phyloP scores from a whole-genome alignment of 1,284 basidiomycete species.

The Hypsizygus ulmarius region DNA sequence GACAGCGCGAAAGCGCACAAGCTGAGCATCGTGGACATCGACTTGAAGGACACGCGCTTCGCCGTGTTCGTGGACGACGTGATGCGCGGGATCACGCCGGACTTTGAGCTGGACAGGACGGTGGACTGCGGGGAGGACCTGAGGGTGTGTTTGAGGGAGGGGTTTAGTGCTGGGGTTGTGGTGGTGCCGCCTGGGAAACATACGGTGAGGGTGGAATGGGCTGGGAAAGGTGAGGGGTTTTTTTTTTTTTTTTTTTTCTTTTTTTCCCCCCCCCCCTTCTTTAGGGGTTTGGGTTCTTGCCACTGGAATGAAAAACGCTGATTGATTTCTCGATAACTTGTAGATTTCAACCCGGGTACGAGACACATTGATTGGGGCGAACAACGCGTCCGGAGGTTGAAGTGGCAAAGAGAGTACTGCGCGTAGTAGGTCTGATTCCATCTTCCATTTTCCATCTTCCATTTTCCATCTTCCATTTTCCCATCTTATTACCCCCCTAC shows the following conservation, averaged over 20 bases:
- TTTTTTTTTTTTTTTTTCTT: neutral
- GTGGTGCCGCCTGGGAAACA: constrained; percentile 22
- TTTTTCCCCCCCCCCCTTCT: too few relatives aligned
- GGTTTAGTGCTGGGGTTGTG: constrained; percentile 19
- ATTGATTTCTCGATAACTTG: neutral
- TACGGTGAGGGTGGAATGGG: constrained; percentile 20
- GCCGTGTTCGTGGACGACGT: constrained; percentile 19
- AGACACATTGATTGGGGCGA: constrained; percentile 17
- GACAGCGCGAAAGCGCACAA: constrained; percentile 16
- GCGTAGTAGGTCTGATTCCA: constrained; percentile 4
- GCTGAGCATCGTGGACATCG: constrained; percentile 22
- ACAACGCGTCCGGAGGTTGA: constrained; percentile 16
- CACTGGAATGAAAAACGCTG: too few relatives aligned
- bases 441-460: too few relatives aligned
- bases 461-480: too few relatives aligned
- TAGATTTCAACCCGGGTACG: constrained; percentile 6
- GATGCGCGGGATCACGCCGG: constrained; percentile 17
- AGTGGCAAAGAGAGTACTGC: constrained; percentile 19
- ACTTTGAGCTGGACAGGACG: constrained; percentile 20
- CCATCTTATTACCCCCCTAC: too few relatives aligned
- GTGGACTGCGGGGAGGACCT: constrained; percentile 20
- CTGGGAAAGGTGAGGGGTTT: constrained; percentile 16
- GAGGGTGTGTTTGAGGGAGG: constrained; percentile 14
- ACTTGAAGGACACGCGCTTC: constrained; percentile 21
- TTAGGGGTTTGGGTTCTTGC: too few relatives aligned